Base-by-base conservation (phyloP, 225 moss, liverwort and hornwort species). In the Bryum argenteum region DNA sequence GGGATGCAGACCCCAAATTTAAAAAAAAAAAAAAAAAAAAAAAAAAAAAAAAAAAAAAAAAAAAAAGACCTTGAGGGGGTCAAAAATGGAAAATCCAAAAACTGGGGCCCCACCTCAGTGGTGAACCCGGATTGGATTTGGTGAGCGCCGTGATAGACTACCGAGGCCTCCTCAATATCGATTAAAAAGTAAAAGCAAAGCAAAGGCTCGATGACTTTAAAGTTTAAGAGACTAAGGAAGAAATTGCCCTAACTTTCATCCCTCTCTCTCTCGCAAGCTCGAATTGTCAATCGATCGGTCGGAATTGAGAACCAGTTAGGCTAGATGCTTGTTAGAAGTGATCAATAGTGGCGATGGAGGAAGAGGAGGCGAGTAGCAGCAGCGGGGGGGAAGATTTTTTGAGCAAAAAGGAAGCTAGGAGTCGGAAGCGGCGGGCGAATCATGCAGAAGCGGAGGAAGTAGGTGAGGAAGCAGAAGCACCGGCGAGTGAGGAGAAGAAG, bases 361-460 rank as follows among this genome's bases (percentile, higher is more conserved):
- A 79, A 28, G 86, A 80, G 63, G 83, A 78, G 67, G 78, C 58
- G 37, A 77, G 71, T 65, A 70, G 67, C 24, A 74, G 75, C 13
- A 70, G 67, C 20, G 72, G 75, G 10, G 83, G 71, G 5, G 84
- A 58, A 13, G 83, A 81, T 63, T 71, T 78, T 60, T 66, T 79
- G 75, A 80, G 58, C 44, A 73, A 80, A 47, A 84, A 84, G 71
- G 76, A 84, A 54, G 81, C 73, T 9, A 64, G 87, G 37, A 87
- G 83, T 71, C 80, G 87, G 73, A 83, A 87, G 24, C 79, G 83
- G 61, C 70, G 75, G 52, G 85, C 79, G 28, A 77, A 22, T 50
- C 77, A 17, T 16, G 79, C 54, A 10, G 74, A 63, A 47, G 16
- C 17, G 8, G 65, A 28, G 41, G 43, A 64, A 9, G 39, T 54